Evolutionary conservation across 2,329 filamentous ascomycete genomes (phyloP).

Genomic region (Aspergillus costaricaensis): DNA sequence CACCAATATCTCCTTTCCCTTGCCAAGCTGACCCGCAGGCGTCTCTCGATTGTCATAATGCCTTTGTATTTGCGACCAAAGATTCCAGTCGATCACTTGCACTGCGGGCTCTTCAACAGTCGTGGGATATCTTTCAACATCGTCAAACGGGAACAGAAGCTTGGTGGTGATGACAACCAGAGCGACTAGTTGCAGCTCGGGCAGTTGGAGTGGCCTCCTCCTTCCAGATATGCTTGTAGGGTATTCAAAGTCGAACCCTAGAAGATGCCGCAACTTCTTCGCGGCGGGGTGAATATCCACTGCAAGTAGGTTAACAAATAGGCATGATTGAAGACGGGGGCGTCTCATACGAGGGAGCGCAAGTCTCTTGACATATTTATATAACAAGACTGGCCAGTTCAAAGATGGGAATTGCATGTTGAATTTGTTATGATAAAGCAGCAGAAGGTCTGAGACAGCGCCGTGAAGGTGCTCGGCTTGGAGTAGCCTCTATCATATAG

Average conservation of each 20-base stretch:
- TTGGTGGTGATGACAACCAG: conserved; percentile 76
- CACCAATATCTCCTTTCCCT: conserved; percentile 55
- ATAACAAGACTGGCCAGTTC: conserved; percentile 68
- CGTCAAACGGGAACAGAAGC: conserved; percentile 73
- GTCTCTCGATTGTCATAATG: conserved; percentile 37
- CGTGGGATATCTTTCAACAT: conserved; percentile 52
- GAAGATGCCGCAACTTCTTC: conserved; percentile 56
- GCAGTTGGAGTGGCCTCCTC: conserved; percentile 56
- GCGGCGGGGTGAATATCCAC: conserved; percentile 53
- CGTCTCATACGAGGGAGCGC: conserved; percentile 68
- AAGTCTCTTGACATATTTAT: conserved; percentile 70
- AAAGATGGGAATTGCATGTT: conserved; percentile 71
- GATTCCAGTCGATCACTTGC: conserved; percentile 69
- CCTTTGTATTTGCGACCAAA: conserved; percentile 62
- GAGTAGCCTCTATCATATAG: conserved; percentile 37
- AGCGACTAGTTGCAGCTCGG: conserved; percentile 73
- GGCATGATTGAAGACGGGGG: not conserved
- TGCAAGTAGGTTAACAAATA: conserved; percentile 2
- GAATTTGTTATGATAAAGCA: conserved; percentile 68
- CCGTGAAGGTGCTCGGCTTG: conserved; percentile 63
- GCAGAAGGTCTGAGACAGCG: conserved; percentile 61
- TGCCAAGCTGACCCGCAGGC: conserved; percentile 39
- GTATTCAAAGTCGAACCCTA: conserved; percentile 62
- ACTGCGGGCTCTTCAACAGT: conserved; percentile 58
- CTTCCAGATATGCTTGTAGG: conserved; percentile 43